Evolutionary conservation across 176 grass and related monocot genomes (phyloP), one percentile per base, ranked within the genome.

Genomic region (Triticum turgidum): DNA sequence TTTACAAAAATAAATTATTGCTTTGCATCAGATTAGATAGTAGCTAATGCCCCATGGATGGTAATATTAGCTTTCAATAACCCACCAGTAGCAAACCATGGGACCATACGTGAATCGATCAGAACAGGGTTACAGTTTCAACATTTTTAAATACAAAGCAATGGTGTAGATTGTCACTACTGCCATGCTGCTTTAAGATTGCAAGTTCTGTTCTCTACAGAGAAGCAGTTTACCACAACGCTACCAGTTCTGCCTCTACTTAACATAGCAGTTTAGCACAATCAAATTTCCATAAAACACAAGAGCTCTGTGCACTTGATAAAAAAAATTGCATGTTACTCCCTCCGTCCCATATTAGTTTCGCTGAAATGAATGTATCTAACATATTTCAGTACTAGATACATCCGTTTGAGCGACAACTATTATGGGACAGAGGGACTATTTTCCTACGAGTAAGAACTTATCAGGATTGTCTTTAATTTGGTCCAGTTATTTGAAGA

Each of bases 41-140:
- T 68, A 82, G 69, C 20, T 47, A 21, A 80, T 80, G 44, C 45
- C 61, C 61, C 32, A 76, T 37, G 45, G 11, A 22, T 80, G 44
- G 62, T 33, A 76, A n/a, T 38, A 71, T 62, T 35, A 79, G 29
- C 20, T 69, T 25, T 45, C 51, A 77, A 10, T 20, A 65, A 74
- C 24, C 22, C 11, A 47, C 44, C 10, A 45, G 42, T 10, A 45
- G 42, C 1, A 45, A 45, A 45, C 42, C 9, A 45, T 45, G 42
- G 10, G 42, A 12, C 42, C 47, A 82, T 63, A 71, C 11, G 37
- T 13, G 73, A 20, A 62, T 35, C 17, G 47, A 83, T 42, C 21
- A 65, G 20, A 70, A 14, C 41, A 89, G 61, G 63, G 9, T 18
- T 65, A 45, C 42, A 88, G 29, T 8, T 77, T 78, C 34, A 83